Percentiles rank a stretch among this genome's conserved stretches.
Evolutionary conservation across 768 basidiomycete species (phyloP).

Genomic region (Xerocomellus intermedius): DNA sequence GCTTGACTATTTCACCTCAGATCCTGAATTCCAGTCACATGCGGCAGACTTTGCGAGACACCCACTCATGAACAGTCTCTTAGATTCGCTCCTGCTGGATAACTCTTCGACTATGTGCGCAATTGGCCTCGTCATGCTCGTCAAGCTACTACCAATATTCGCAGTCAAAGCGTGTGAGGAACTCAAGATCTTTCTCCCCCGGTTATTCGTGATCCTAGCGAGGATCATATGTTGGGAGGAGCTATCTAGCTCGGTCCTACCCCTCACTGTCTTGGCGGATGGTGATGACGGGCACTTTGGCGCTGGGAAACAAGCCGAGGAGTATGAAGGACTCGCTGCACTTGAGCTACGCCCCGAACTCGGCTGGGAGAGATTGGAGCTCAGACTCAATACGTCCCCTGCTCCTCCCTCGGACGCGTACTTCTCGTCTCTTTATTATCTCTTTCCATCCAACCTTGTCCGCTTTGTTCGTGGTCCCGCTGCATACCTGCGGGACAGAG

Average conservation of each 20-base stretch:
- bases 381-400: conserved; percentile 52
- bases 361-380: conserved; percentile 67
- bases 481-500: conserved; percentile 54
- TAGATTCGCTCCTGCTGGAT: conserved; percentile 69
- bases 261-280: conserved; percentile 37
- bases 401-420: conserved; percentile 62
- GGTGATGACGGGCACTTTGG: conserved; percentile 15
- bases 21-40: conserved; percentile 48
- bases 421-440: conserved; percentile 82
- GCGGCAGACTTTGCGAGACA: conserved; percentile 55
- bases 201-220: conserved; percentile 64
- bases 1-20: conserved; percentile 60
- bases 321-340: conserved; percentile 37
- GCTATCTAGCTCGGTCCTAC: conserved; percentile 35
- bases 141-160: conserved; percentile 72
- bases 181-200: conserved; percentile 61
- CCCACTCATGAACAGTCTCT: conserved; percentile 60
- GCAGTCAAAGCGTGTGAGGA: conserved; percentile 59
- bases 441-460: conserved; percentile 87
- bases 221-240: conserved; percentile 76
- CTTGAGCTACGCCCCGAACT: conserved; percentile 53
- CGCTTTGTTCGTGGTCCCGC: conserved; percentile 73
- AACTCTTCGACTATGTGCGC: conserved; percentile 70
- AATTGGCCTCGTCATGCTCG: conserved; percentile 59
- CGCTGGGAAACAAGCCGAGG: conserved; percentile 6